Evolutionary conservation across 306 rosid genomes (phyloP).

Genomic region (Prunus mira): DNA sequence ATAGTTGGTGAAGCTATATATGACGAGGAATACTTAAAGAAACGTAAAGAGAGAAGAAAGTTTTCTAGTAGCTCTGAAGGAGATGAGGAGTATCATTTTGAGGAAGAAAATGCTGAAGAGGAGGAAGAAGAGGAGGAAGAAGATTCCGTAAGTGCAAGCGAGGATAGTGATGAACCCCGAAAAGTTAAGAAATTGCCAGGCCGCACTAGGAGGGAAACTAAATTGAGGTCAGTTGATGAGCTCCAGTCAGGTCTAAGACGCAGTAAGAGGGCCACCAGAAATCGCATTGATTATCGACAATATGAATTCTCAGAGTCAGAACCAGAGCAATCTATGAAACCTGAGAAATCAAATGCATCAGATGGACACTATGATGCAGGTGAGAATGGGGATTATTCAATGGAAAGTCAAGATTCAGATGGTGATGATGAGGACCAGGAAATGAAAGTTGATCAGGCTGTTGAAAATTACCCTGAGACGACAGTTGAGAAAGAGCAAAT

Average conservation of each 20-base stretch:
- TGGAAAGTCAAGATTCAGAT: slow-evolving; percentile 77
- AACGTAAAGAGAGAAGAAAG: slow-evolving; percentile 81
- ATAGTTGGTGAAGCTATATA: slow-evolving; percentile 96
- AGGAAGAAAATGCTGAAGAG: slow-evolving; percentile 89
- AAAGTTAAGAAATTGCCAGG: slow-evolving; percentile 63
- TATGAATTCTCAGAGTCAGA: slow-evolving; percentile 89
- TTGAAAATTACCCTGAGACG: slow-evolving; percentile 36
- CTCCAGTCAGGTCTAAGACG: slow-evolving; percentile 91
- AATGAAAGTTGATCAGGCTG: slow-evolving; percentile 58
- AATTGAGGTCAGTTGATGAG: slow-evolving; percentile 76
- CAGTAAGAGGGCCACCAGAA: slow-evolving; percentile 91
- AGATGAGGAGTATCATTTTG: slow-evolving; percentile 89
- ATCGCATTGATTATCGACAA: slow-evolving; percentile 70
- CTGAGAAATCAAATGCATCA: slow-evolving; percentile 56
- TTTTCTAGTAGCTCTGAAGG: slow-evolving; percentile 95
- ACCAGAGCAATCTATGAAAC: slow-evolving; percentile 61
- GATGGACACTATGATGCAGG: slow-evolving; percentile 62
- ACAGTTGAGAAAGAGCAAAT: slow-evolving; percentile 47
- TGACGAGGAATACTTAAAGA: slow-evolving; percentile 86
- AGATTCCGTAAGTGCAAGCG: slow-evolving; percentile 71
- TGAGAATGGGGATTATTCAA: slow-evolving; percentile 73
- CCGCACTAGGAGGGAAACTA: slow-evolving; percentile 84
- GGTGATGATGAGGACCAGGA: slow-evolving; percentile 53
- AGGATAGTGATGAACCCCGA: slow-evolving; percentile 78
- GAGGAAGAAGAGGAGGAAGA: slow-evolving; percentile 85